Evolutionary conservation across 176 grass and related monocot species (phyloP).

Genomic region (Oryza meridionalis): DNA sequence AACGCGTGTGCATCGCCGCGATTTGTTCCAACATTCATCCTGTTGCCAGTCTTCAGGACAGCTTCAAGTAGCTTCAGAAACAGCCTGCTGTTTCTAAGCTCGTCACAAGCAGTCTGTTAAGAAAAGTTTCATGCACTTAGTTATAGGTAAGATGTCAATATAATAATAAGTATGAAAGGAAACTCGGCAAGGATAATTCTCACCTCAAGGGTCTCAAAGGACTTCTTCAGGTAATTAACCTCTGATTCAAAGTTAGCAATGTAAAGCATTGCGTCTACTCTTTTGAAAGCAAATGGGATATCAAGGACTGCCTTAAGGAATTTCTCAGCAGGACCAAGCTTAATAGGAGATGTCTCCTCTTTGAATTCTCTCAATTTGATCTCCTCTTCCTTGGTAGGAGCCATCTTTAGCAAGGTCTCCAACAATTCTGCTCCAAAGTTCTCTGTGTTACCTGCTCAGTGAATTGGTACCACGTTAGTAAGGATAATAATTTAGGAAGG

Average conservation of each 20-base stretch:
- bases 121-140: constrained; percentile 8
- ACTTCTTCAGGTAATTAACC: constrained; percentile 94
- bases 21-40: constrained; percentile 99
- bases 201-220: constrained; percentile 98
- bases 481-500: constrained; percentile 1
- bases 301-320: constrained; percentile 95
- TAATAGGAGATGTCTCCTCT: constrained; percentile 70
- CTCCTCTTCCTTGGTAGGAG: constrained; percentile 98
- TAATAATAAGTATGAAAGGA: neutral
- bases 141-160: neutral
- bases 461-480: constrained; percentile 30
- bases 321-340: constrained; percentile 81
- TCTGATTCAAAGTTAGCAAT: constrained; percentile 93
- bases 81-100: constrained; percentile 82
- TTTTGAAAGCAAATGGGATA: constrained; percentile 97
- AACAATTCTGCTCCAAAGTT: constrained; percentile 81
- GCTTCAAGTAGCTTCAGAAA: constrained; percentile 99
- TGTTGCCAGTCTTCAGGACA: constrained; percentile 96
- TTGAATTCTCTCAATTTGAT: constrained; percentile 90
- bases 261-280: constrained; percentile 96
- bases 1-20: constrained; percentile 90
- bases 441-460: constrained; percentile 74
- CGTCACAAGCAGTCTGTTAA: constrained; percentile 83
- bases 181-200: neutral
- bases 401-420: constrained; percentile 99